Evolutionary conservation across 2,329 filamentous ascomycete species (phyloP), one percentile per base, ranked within the genome.

Genomic region (Ambrosiella xylebori): DNA sequence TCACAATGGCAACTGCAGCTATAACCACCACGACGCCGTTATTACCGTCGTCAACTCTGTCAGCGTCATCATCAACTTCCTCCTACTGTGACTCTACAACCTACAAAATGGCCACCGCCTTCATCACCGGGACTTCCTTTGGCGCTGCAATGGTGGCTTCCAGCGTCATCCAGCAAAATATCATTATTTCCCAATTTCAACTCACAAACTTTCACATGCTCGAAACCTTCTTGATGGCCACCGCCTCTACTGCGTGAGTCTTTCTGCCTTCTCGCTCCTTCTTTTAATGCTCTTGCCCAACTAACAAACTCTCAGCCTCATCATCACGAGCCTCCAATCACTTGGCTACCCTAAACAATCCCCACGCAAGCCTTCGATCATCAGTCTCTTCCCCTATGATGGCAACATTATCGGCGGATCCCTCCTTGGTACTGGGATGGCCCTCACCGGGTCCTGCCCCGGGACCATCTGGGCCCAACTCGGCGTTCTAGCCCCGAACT

Each of bases 181-280:
- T 82, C 52, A 81, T 86, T 63, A 67, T 79, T 59, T 69, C 72
- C 7, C 83, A 86, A 69, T 75, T 86, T 69, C 73, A 71, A 27
- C 70, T 84, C 51, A 68, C 74, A 53, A 76, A 82, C 65, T 84
- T 77, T 68, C 80, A 82, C 65, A 85, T 86, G 82, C 65, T 82
- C 37, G 76, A 84, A 67, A 74, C 75, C 8, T 85, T 86, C 64
- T 68, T 85, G 3, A 74, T 77, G 1, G 83, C 81, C 2, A 79
- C 79, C 8, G 81, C 78, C 35, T 74, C 72, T 63, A 84, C 79
- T 68, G 76, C 77, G 78, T 83, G 73, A 66, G 79, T 70, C 49
- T 40, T 12, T 27, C n/a, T n/a, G 36, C 6, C 17, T 9, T 15
- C 15, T 35, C 12, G n/a, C 37, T 3, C 47, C 47, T 15, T n/a